phyloP scores from a whole-genome alignment of 768 basidiomycete genomes.

The Amyloporia xantha region DNA sequence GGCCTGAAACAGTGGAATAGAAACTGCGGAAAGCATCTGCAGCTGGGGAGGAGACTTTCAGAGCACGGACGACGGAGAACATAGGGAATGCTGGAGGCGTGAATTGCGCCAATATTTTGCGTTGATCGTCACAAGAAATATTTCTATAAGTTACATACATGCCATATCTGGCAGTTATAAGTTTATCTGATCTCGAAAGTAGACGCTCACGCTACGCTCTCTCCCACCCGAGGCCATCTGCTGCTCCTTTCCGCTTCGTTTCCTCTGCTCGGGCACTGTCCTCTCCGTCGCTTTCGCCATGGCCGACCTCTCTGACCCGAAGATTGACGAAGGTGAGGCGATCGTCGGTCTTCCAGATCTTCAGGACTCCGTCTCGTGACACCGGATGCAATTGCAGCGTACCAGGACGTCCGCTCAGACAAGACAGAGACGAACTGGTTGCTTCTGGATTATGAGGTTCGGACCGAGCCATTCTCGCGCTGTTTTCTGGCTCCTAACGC shows the following conservation, averaged over 20 bases:
- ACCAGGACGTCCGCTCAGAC: slow-evolving; percentile 79
- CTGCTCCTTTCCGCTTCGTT: background rate
- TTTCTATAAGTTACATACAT: too few species aligned
- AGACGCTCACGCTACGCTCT: too few species aligned
- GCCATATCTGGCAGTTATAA: too few species aligned
- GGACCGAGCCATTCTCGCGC: slow-evolving; percentile 9
- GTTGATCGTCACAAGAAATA: too few species aligned
- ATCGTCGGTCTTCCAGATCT: slow-evolving; percentile 11
- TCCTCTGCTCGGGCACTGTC: background rate
- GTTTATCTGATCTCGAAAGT: too few species aligned
- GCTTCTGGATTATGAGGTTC: slow-evolving; percentile 80
- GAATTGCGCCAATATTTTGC: too few species aligned
- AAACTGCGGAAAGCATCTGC: slow-evolving; percentile 14
- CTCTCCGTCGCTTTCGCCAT: slow-evolving; percentile 27
- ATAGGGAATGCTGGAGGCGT: background rate
- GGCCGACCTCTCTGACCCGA: slow-evolving; percentile 75
- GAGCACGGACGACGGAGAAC: background rate
- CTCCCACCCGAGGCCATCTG: background rate
- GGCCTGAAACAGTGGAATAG: slow-evolving; percentile 19
- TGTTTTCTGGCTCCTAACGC: background rate
- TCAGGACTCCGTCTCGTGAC: slow-evolving; percentile 17
- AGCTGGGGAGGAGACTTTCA: background rate
- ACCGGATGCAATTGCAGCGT: slow-evolving; percentile 44
- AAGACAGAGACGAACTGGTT: slow-evolving; percentile 88
- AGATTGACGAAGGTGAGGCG: slow-evolving; percentile 65